Evolutionary conservation across 2,329 filamentous ascomycete species (phyloP).

Genomic region (Emmonsia crescens): DNA sequence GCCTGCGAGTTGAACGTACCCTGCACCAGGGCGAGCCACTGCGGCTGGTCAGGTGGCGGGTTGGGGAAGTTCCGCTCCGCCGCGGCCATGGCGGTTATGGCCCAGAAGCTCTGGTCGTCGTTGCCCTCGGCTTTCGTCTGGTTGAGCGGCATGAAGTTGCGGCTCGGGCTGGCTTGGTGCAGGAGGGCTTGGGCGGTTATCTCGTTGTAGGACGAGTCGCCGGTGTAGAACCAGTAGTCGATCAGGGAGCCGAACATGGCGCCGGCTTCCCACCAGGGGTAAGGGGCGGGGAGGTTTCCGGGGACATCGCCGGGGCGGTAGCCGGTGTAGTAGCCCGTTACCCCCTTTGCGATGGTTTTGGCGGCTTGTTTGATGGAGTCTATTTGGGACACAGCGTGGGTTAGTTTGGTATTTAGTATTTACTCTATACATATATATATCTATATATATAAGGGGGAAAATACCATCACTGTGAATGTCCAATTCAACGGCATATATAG

Average conservation of each 20-base stretch:
- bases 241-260: constrained; percentile 46
- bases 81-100: constrained; percentile 27
- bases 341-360: constrained; percentile 22
- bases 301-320: constrained; percentile 22
- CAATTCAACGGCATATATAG: constrained; percentile 7
- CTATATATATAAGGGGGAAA: background rate
- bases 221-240: constrained; percentile 79
- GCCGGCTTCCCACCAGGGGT: constrained; percentile 30
- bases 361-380: constrained; percentile 25
- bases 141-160: constrained; percentile 59
- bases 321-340: constrained; percentile 26
- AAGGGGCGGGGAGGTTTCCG: constrained; percentile 24
- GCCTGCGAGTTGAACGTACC: constrained; percentile 69
- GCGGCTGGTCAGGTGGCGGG: constrained; percentile 38
- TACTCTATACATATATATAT: background rate
- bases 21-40: constrained; percentile 63
- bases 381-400: constrained; percentile 2
- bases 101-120: constrained; percentile 35
- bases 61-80: constrained; percentile 29
- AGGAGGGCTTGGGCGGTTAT: constrained; percentile 53
- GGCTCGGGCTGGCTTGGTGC: constrained; percentile 54
- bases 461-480: constrained; percentile 11
- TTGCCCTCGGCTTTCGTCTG: constrained; percentile 25
- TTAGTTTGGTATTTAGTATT: background rate
- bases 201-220: constrained; percentile 60